Conservation (phyloP, 345 rosid genomes). For the Boechera divaricarpa region DNA sequence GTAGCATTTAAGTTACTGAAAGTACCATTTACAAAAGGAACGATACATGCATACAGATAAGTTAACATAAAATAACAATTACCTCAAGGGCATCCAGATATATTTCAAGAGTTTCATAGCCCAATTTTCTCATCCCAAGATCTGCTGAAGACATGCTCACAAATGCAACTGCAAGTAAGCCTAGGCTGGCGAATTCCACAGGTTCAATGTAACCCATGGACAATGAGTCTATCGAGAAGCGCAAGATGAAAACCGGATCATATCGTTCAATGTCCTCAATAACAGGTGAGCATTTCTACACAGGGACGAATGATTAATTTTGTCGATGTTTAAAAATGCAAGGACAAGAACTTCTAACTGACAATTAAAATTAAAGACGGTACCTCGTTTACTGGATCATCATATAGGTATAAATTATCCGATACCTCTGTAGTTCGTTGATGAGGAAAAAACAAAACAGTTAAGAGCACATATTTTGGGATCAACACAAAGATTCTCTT, state of each 20-base stretch:
- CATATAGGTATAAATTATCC: conserved; percentile 17
- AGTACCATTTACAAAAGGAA: conserved; percentile 22
- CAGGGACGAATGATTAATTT: conserved; percentile 17
- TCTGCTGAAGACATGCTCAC: conserved; percentile 83
- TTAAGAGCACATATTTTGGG: conserved; percentile 69
- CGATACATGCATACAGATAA: conserved; percentile 3
- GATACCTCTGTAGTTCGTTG: conserved; percentile 52
- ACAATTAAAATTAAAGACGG: conserved; percentile 7
- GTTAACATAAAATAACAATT: conserved; percentile 39
- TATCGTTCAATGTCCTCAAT: conserved; percentile 51
- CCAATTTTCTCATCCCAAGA: conserved; percentile 78
- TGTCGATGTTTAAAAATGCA: conserved; percentile 4
- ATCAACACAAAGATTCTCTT: conserved; percentile 82
- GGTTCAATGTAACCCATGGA: conserved; percentile 74
- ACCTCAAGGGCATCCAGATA: conserved; percentile 75
- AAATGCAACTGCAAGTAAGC: conserved; percentile 91
- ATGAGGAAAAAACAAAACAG: conserved; percentile 72
- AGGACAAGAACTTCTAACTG: conserved; percentile 10
- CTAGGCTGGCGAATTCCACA: conserved; percentile 77
- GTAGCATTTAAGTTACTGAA: conserved; percentile 19
- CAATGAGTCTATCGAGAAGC: conserved; percentile 67
- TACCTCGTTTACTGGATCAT: conserved; percentile 37
- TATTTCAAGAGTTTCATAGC: conserved; percentile 71
- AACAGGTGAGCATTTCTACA: conserved; percentile 52
- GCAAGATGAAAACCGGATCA: conserved; percentile 86